These are phyloP conservation scores for Zizania latifolia DNA, from an alignment of 176 grass and related monocot genomes.

Conservation along the genomic window DNA sequence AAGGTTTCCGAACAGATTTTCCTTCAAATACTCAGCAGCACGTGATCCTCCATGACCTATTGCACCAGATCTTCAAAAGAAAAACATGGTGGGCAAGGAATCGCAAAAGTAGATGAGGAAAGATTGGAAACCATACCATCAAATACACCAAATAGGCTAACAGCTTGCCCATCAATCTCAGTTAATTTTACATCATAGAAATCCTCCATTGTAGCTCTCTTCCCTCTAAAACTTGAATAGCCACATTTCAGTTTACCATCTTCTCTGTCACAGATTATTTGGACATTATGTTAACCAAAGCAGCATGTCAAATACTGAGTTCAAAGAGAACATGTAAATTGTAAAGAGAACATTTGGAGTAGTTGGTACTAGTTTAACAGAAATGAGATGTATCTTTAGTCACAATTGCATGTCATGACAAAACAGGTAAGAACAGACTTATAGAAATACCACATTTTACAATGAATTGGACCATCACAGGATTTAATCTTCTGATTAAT, in stretches of 20 bases:
- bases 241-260: slow-evolving; percentile 80
- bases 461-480: background rate
- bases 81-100: slow-evolving; percentile 25
- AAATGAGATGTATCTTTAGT: no score
- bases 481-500: background rate
- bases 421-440: background rate
- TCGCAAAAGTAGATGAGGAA: background rate
- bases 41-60: slow-evolving; percentile 86
- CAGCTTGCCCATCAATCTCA: slow-evolving; percentile 60
- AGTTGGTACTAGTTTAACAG: no score
- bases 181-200: slow-evolving; percentile 82
- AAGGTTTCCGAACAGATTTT: slow-evolving; percentile 88
- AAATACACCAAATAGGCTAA: slow-evolving; percentile 87
- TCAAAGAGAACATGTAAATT: background rate
- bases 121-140: slow-evolving; percentile 60
- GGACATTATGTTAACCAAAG: slow-evolving; percentile 33
- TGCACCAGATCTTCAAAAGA: slow-evolving; percentile 31
- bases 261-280: slow-evolving; percentile 57
- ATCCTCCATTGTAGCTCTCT: slow-evolving; percentile 84
- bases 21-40: slow-evolving; percentile 87
- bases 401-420: background rate
- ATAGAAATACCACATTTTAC: background rate
- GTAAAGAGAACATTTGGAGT: no score
- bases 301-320: slow-evolving; percentile 6
- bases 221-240: slow-evolving; percentile 88